Base-by-base conservation (phyloP, 306 rosid genomes). In the Prosopis cineraria region DNA sequence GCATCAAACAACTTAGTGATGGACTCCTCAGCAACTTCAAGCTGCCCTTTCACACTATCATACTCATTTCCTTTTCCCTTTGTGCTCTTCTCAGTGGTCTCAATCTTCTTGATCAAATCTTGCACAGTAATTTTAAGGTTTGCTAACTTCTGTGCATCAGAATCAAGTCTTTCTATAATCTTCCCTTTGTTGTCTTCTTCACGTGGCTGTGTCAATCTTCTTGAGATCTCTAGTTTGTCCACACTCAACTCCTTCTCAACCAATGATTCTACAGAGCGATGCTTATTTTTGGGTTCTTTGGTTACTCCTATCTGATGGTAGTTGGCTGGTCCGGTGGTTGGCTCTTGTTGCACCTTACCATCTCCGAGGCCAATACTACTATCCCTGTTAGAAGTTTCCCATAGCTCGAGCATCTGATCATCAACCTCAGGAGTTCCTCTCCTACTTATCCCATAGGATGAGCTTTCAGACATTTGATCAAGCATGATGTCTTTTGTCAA, bases 401-500 rank as follows among this genome's bases (percentile, higher is more conserved):
- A 96, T 68, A 93, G 73, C 77, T 90, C 93, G 33, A 96, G 89
- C 94, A 90, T 90, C 60, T 83, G 90, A 85, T 83, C 89, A 63
- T 91, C 87, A 65, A 93, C 72, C 62, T 82, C 93, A 14, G 17
- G 74, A 58, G 76, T 86, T 64, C 82, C 91, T 86, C 93, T 87
- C 87, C 89, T 83, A 75, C 91, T 85, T 79, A 78, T 63, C 56
- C 89, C 90, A 64, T 84, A 86, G 13, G 97, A 91, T 20, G 97
- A 87, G 80, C 85, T 79, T 69, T 90, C 94, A 22, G 97, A 91
- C 60, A 90, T 89, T 52, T 93, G 99, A 87, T 96, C 99, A 60
- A 96, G 99, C 83, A 91, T 75, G 75, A 96, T 96, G 88, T 96
- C 99, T 83, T 96, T 96, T 13, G 98, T 90, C 43, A 93, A 79